Evolutionary conservation across 1,139 yeast species (phyloP).

Genomic region (Candida tropicalis): DNA sequence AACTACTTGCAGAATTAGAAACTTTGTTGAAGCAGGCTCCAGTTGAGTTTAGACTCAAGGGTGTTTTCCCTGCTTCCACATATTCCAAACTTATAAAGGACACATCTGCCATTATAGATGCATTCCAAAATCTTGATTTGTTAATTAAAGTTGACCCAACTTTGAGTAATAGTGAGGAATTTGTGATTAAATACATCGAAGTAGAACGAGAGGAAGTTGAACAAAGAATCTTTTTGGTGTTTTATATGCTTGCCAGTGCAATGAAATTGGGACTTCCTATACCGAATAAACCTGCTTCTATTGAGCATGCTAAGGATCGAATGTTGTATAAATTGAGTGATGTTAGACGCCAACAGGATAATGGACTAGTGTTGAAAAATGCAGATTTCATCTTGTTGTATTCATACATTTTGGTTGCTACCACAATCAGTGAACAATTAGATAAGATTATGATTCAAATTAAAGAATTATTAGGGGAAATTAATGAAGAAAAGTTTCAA

Average conservation of each 20-base stretch:
- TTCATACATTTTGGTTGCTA: conserved; percentile 72
- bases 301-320: conserved; percentile 74
- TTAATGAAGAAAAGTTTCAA: conserved; percentile 56
- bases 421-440: conserved; percentile 66
- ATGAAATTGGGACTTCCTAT: conserved; percentile 74
- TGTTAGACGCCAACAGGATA: conserved; percentile 35
- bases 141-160: conserved; percentile 65
- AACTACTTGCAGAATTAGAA: conserved; percentile 63
- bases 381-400: conserved; percentile 78
- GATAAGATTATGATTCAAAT: conserved; percentile 57
- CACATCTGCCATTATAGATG: conserved; percentile 71
- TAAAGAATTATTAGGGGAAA: conserved; percentile 63
- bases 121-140: conserved; percentile 70
- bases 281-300: conserved; percentile 76
- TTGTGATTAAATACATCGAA: conserved; percentile 56
- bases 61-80: conserved; percentile 60
- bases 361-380: conserved; percentile 37
- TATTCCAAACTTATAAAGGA: conserved; percentile 54
- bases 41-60: conserved; percentile 72
- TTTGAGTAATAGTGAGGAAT: conserved; percentile 55
- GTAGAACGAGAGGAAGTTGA: conserved; percentile 69
- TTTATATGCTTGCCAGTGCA: conserved; percentile 80
- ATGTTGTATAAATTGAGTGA: conserved; percentile 65
- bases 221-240: conserved; percentile 69
- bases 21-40: conserved; percentile 71